phyloP scores from a whole-genome alignment of 768 basidiomycete genomes.

The Leccinum barrowsii region DNA sequence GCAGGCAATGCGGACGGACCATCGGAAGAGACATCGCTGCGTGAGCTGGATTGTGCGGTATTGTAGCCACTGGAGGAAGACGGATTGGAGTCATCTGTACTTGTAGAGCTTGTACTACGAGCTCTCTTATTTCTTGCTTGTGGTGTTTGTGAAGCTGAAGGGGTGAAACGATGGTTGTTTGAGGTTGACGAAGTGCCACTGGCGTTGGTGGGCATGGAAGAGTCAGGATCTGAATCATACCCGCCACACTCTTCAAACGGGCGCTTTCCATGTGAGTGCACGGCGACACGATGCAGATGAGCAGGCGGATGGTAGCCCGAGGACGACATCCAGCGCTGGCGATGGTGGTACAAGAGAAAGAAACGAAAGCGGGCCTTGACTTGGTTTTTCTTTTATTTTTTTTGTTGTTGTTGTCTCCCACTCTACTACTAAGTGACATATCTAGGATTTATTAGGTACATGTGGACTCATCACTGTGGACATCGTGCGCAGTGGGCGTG shows the following conservation, averaged over 20 bases:
- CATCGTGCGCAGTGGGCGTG: slow-evolving; percentile 4
- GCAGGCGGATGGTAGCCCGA: slow-evolving; percentile 21
- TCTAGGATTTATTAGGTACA: slow-evolving; percentile 1
- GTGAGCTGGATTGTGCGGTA: slow-evolving; percentile 35
- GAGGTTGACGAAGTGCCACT: slow-evolving; percentile 29
- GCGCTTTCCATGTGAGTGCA: slow-evolving; percentile 30
- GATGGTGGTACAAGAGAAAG: slow-evolving; percentile 19
- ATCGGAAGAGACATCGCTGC: slow-evolving; percentile 28
- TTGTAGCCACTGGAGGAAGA: slow-evolving; percentile 36
- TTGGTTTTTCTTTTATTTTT: slow-evolving; percentile 4
- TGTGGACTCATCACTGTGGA: slow-evolving; percentile 11
- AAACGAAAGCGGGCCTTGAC: background rate
- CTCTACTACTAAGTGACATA: too few relatives aligned
- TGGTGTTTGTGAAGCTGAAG: slow-evolving; percentile 17
- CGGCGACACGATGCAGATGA: slow-evolving; percentile 23
- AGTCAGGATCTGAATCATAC: slow-evolving; percentile 31
- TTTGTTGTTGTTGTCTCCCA: background rate
- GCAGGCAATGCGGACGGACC: slow-evolving; percentile 9
- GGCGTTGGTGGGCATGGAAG: slow-evolving; percentile 22
- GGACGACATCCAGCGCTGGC: slow-evolving; percentile 21
- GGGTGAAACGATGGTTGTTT: slow-evolving; percentile 8
- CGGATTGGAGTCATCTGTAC: slow-evolving; percentile 32
- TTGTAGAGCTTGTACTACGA: slow-evolving; percentile 49
- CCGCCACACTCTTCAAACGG: slow-evolving; percentile 33
- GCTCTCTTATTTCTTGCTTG: slow-evolving; percentile 58